These are phyloP conservation scores for Grigorovia humatica DNA, from an alignment of 805 yeast genomes.

Conservation along the genomic window DNA sequence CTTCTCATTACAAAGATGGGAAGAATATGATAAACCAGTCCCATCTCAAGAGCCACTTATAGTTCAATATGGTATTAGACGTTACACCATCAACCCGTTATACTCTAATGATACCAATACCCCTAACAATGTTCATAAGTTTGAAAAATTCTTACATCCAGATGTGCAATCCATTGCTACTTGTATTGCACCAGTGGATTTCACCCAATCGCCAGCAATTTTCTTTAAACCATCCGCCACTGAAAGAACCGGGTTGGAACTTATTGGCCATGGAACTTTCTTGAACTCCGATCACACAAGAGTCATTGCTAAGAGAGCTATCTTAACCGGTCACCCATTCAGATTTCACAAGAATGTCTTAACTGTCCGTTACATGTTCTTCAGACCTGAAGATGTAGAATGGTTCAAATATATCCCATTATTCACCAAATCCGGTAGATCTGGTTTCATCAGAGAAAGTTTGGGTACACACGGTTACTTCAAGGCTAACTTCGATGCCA, in stretches of 20 bases:
- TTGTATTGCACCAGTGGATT: slow-evolving; percentile 75
- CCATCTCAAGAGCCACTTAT: slow-evolving; percentile 72
- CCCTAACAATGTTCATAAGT: slow-evolving; percentile 79
- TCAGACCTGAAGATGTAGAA: slow-evolving; percentile 77
- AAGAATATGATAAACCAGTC: slow-evolving; percentile 76
- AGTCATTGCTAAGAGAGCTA: slow-evolving; percentile 75
- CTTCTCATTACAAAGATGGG: slow-evolving; percentile 78
- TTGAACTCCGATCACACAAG: slow-evolving; percentile 77
- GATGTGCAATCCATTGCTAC: slow-evolving; percentile 72
- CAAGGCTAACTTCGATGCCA: slow-evolving; percentile 91
- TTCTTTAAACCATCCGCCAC: slow-evolving; percentile 55
- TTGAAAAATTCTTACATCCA: slow-evolving; percentile 71
- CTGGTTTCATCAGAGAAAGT: slow-evolving; percentile 89
- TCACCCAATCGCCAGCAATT: slow-evolving; percentile 75
- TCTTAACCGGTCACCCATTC: slow-evolving; percentile 88
- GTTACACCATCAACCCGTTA: slow-evolving; percentile 71
- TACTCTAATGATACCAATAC: slow-evolving; percentile 71
- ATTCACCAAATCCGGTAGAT: slow-evolving; percentile 85
- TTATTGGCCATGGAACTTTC: slow-evolving; percentile 86
- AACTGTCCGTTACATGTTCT: slow-evolving; percentile 95
- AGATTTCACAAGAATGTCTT: slow-evolving; percentile 89
- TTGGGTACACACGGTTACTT: slow-evolving; percentile 98
- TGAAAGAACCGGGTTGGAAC: slow-evolving; percentile 41
- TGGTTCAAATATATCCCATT: slow-evolving; percentile 88
- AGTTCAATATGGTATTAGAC: slow-evolving; percentile 89